Percentiles rank a stretch among this genome's conserved stretches.
Conservation (phyloP, 2,329 filamentous ascomycete genomes). For the Penicillium decumbens region DNA sequence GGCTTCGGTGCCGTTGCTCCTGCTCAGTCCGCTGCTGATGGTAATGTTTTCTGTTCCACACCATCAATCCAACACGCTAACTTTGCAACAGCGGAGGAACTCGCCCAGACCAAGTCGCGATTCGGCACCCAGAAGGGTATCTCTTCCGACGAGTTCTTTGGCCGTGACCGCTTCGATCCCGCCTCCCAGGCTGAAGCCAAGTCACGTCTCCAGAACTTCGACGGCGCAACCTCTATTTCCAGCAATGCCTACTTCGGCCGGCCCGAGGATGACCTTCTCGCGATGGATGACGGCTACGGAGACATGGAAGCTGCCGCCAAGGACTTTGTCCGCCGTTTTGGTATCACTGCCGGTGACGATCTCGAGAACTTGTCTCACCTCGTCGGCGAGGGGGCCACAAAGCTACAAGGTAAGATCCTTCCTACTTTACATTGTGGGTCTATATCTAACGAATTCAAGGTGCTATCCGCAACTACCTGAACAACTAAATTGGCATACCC, state of each 20-base stretch:
- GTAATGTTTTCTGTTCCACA: slow-evolving; percentile 43
- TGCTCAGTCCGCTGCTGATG: slow-evolving; percentile 64
- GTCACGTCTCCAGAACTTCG: slow-evolving; percentile 80
- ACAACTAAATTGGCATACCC: slow-evolving; percentile 36
- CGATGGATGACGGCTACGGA: slow-evolving; percentile 70
- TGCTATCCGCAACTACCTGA: slow-evolving; percentile 48
- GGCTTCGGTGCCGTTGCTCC: slow-evolving; percentile 84
- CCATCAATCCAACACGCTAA: slow-evolving; percentile 8
- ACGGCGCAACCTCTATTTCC: slow-evolving; percentile 86
- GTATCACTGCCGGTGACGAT: slow-evolving; percentile 92
- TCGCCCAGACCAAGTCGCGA: slow-evolving; percentile 78
- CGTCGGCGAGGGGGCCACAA: slow-evolving; percentile 78
- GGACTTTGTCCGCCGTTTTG: slow-evolving; percentile 92
- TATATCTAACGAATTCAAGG: slow-evolving; percentile 23
- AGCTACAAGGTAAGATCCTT: slow-evolving; percentile 63
- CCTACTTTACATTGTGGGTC: background rate
- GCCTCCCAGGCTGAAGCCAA: slow-evolving; percentile 79
- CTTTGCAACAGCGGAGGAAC: slow-evolving; percentile 58
- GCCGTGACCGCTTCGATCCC: slow-evolving; percentile 80
- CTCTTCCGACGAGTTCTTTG: slow-evolving; percentile 97
- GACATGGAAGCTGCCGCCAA: slow-evolving; percentile 90
- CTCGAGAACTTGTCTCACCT: slow-evolving; percentile 81
- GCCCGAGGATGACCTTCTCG: slow-evolving; percentile 69
- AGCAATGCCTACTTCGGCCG: slow-evolving; percentile 97
- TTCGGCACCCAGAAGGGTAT: slow-evolving; percentile 94